Evolutionary conservation across 2,329 filamentous ascomycete species (phyloP), one percentile per base, ranked within the genome.

Genomic region (Aspergillus neotritici): DNA sequence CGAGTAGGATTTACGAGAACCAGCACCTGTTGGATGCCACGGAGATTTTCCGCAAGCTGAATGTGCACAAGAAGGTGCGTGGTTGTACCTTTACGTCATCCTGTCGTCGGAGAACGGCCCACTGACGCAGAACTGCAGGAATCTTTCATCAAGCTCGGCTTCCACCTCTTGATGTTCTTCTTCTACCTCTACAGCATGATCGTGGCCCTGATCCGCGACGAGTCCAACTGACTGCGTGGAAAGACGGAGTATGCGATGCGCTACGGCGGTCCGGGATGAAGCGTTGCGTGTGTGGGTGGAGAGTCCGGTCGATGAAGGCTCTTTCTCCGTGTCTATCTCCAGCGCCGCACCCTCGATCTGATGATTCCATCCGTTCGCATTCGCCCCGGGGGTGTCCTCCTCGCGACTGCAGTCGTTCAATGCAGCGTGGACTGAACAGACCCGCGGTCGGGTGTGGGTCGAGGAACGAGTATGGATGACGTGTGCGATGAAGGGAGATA

Each of bases 131-230:
- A 15, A 14, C 29, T 42, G 30, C 54, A 95, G 90, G 93, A 98
- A 81, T 97, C 93, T 0, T 98, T 98, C 70, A 84, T 93, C 75
- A 98, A 98, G 76, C 87, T 98, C 34, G 93, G 91, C 44, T 98
- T 98, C 79, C 93, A 98, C 71, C 77, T 98, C 48, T 70, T 98
- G 73, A 96, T 98, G 89, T 98, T 98, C 81, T 98, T 98, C 83
- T 98, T 97, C 81, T 98, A 98, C 75, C 85, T 98, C 44, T 95
- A 95, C 80, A 94, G 87, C 83, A 94, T 93, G 87, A 93, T 93
- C 58, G 91, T 96, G 53, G 91, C 93, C 55, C 79, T 98, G 51
- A 98, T 98, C 76, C 84, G 86, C 64, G 93, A 97, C 70, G 93
- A 98, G 74, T 81, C 86, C 48, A 80, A 89, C 71, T 94, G 84